Percentiles rank a stretch among this genome's conserved stretches.
These are phyloP conservation scores for Aureobasidium sp. DNA, from an alignment of 2,329 filamentous ascomycete genomes.

Conservation along the genomic window DNA sequence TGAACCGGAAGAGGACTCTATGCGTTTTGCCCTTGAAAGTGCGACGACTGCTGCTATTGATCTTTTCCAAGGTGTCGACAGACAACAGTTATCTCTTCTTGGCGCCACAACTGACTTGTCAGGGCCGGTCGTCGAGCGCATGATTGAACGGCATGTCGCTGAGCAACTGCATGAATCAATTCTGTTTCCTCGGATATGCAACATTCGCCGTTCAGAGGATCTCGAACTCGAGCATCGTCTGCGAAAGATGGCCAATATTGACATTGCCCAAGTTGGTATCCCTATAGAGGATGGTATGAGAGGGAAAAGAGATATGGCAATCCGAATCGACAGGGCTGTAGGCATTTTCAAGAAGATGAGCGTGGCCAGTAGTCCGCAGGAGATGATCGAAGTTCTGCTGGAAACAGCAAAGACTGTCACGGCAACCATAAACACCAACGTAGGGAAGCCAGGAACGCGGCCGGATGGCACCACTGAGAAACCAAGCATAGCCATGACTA, in stretches of 20 bases:
- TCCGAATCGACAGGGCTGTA: constrained; percentile 68
- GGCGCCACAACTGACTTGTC: constrained; percentile 91
- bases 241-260: constrained; percentile 84
- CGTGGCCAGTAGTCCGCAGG: constrained; percentile 68
- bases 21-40: constrained; percentile 81
- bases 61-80: constrained; percentile 90
- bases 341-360: constrained; percentile 84
- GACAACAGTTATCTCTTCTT: constrained; percentile 83
- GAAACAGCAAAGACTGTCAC: constrained; percentile 79
- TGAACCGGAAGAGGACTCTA: constrained; percentile 84
- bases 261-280: constrained; percentile 91
- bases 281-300: constrained; percentile 67
- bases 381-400: constrained; percentile 77
- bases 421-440: constrained; percentile 32
- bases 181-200: constrained; percentile 73
- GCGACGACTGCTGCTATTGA: constrained; percentile 91
- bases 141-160: constrained; percentile 90
- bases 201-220: constrained; percentile 73
- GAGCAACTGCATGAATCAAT: constrained; percentile 83
- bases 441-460: constrained; percentile 29
- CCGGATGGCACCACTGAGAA: constrained; percentile 39
- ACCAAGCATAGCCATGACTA: constrained; percentile 49
- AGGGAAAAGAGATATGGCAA: constrained; percentile 73
- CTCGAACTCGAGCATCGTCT: constrained; percentile 82
- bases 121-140: constrained; percentile 78